Conservation (phyloP, 176 grass and related monocot genomes). For the Rhynchospora pubera region DNA sequence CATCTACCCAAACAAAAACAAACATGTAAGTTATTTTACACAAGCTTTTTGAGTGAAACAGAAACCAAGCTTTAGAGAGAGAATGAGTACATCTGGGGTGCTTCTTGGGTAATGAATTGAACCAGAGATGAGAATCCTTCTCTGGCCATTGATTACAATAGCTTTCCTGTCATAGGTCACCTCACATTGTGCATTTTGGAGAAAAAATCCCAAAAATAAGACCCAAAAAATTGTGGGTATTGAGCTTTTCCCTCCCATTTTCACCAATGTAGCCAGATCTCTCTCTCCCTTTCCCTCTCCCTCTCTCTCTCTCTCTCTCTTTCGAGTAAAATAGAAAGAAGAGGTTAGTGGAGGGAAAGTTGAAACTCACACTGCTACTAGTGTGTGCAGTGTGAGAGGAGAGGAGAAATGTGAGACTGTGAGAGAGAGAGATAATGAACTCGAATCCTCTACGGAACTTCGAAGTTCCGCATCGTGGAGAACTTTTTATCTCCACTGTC, state of each 20-base stretch:
- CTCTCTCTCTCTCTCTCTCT: neutral
- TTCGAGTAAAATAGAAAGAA: neutral
- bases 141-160: constrained; percentile 68
- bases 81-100: constrained; percentile 52
- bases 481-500: too few relatives aligned
- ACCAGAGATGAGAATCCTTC: constrained; percentile 93
- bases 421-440: constrained; percentile 7
- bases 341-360: constrained; percentile 22
- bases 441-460: too few relatives aligned
- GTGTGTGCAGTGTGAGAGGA: constrained; percentile 15
- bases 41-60: neutral
- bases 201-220: constrained; percentile 21
- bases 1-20: constrained; percentile 49
- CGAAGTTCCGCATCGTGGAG: too few relatives aligned
- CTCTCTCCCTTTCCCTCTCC: constrained; percentile 21
- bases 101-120: constrained; percentile 99
- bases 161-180: constrained; percentile 92
- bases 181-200: constrained; percentile 36
- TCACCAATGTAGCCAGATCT: constrained; percentile 2
- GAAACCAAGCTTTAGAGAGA: neutral
- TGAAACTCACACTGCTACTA: constrained; percentile 17
- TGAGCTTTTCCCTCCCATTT: constrained; percentile 27
- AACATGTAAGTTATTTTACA: neutral
- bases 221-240: constrained; percentile 15
- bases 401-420: neutral